Evolutionary conservation across 495 filamentous ascomycete genomes (phyloP).

Genomic region (Trichocladium uniseriatum): DNA sequence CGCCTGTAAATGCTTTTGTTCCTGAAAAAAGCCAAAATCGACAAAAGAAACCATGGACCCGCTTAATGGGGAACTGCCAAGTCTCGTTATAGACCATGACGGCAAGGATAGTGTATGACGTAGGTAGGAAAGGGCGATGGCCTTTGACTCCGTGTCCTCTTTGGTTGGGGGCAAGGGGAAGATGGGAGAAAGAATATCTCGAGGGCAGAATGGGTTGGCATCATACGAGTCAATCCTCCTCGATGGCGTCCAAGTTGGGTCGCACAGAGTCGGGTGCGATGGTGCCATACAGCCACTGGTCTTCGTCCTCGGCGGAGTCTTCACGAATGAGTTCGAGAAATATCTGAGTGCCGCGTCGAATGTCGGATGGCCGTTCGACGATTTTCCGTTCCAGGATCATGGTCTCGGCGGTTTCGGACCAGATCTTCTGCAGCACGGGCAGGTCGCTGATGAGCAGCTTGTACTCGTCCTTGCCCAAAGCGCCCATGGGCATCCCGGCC

Average conservation of each 20-base stretch:
- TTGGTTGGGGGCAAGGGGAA: too few species aligned
- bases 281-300: constrained; percentile 46
- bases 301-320: constrained; percentile 40
- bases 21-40: constrained; percentile 1
- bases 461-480: constrained; percentile 38
- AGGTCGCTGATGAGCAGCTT: constrained; percentile 40
- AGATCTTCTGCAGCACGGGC: constrained; percentile 41
- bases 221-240: constrained; percentile 36
- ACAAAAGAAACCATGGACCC: constrained; percentile 9
- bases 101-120: background rate
- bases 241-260: constrained; percentile 39
- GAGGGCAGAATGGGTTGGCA: background rate
- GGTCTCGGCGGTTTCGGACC: constrained; percentile 44
- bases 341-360: constrained; percentile 44
- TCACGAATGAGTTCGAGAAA: constrained; percentile 46
- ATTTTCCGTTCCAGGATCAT: constrained; percentile 46
- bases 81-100: background rate
- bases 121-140: background rate
- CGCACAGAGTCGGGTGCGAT: constrained; percentile 33
- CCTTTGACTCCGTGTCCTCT: too few species aligned
- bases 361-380: constrained; percentile 41
- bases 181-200: too few species aligned
- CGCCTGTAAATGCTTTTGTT: constrained; percentile 26
- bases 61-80: background rate
- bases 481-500: constrained; percentile 45